Percentiles rank a stretch among this genome's conserved stretches.
These are phyloP conservation scores for Euphorbia neoarborescens DNA, from an alignment of 441 rosid species.

Conservation along the genomic window DNA sequence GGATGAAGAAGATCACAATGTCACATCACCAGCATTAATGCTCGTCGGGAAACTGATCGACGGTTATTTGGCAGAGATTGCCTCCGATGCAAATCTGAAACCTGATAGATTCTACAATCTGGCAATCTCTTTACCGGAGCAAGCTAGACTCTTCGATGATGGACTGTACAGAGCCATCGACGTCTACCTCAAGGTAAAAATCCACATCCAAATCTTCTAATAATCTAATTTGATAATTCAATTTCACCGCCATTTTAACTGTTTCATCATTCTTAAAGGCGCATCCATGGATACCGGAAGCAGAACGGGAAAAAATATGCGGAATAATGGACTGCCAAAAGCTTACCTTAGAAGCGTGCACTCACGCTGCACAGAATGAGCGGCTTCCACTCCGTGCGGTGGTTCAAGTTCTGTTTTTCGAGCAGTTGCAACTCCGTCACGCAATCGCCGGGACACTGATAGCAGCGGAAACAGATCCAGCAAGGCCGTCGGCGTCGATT, in stretches of 20 bases:
- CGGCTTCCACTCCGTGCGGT: slow-evolving; percentile 74
- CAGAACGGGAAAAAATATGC: slow-evolving; percentile 72
- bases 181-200: slow-evolving; percentile 75
- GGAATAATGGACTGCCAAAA: slow-evolving; percentile 86
- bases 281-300: slow-evolving; percentile 83
- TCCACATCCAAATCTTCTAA: not conserved
- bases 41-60: slow-evolving; percentile 87
- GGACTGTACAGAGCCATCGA: slow-evolving; percentile 89
- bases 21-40: slow-evolving; percentile 49
- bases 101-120: slow-evolving; percentile 77
- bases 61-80: slow-evolving; percentile 90
- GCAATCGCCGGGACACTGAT: slow-evolving; percentile 82
- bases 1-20: slow-evolving; percentile 20
- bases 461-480: slow-evolving; percentile 43
- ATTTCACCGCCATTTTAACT: slow-evolving; percentile 6
- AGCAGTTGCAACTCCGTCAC: slow-evolving; percentile 93
- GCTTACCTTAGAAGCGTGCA: slow-evolving; percentile 90
- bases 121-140: slow-evolving; percentile 70
- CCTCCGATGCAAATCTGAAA: slow-evolving; percentile 86
- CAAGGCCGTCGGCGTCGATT: slow-evolving; percentile 27
- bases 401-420: slow-evolving; percentile 84
- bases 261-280: slow-evolving; percentile 34
- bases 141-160: slow-evolving; percentile 77
- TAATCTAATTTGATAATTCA: not conserved
- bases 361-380: slow-evolving; percentile 94